Evolutionary conservation across 257 asterid genomes (phyloP).

Genomic region (Penstemon davidsonii): DNA sequence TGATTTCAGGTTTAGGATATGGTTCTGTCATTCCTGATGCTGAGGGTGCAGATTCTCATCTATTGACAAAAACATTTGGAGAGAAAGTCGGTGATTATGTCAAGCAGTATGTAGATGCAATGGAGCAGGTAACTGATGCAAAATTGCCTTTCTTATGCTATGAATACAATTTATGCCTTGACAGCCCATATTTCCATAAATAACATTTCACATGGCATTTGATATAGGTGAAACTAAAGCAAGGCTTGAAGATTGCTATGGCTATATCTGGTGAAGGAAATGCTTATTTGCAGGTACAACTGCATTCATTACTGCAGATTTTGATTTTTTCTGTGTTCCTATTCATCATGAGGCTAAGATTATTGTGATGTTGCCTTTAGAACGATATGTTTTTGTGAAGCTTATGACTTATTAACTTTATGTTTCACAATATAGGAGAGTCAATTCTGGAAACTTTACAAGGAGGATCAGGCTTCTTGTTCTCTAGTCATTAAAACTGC

Average conservation of each 20-base stretch:
- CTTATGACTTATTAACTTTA: conserved; percentile 11
- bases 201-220: conserved; percentile 26
- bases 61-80: conserved; percentile 64
- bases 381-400: conserved; percentile 14
- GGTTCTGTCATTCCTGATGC: conserved; percentile 88
- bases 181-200: conserved; percentile 13
- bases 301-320: conserved; percentile 10
- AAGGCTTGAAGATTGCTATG: conserved; percentile 95
- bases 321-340: conserved; percentile 17
- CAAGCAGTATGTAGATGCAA: conserved; percentile 74
- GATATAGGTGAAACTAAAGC: conserved; percentile 85
- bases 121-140: conserved; percentile 79
- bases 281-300: conserved; percentile 80
- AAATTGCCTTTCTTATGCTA: conserved; percentile 11
- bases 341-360: background rate
- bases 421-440: conserved; percentile 55
- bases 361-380: conserved; percentile 7
- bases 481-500: conserved; percentile 85
- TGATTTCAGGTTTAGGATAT: conserved; percentile 74
- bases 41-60: conserved; percentile 68
- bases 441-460: conserved; percentile 97
- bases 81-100: conserved; percentile 67
- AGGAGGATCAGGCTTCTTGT: conserved; percentile 72
- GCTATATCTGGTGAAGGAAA: conserved; percentile 89
- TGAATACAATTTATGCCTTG: conserved; percentile 11